These are phyloP conservation scores for Sordariomycetes sp. DNA, from an alignment of 2,329 filamentous ascomycete species.

Conservation along the genomic window DNA sequence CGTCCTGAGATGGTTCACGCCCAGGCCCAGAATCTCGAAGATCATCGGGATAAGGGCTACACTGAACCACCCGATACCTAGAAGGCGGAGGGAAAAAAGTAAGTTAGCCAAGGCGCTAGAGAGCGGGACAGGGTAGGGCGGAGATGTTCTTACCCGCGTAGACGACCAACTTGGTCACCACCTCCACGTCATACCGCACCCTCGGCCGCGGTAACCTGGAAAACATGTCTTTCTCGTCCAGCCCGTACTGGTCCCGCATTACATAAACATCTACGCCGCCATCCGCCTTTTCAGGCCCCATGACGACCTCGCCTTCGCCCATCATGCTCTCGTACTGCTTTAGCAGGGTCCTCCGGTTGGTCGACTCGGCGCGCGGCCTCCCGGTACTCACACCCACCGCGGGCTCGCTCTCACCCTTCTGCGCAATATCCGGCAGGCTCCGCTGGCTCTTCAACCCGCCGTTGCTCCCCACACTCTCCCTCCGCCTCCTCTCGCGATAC, in stretches of 20 bases:
- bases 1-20: constrained; percentile 26
- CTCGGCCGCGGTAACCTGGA: constrained; percentile 73
- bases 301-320: constrained; percentile 49
- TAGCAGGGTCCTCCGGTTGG: constrained; percentile 16
- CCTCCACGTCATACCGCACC: constrained; percentile 95
- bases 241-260: constrained; percentile 35
- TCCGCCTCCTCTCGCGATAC: constrained; percentile 60
- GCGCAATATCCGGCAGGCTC: not conserved
- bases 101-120: constrained; percentile 8
- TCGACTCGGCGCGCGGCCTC: not conserved
- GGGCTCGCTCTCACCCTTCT: not conserved
- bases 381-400: not conserved
- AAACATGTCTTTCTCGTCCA: constrained; percentile 72
- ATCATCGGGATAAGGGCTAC: constrained; percentile 64
- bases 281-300: constrained; percentile 16
- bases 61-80: constrained; percentile 75
- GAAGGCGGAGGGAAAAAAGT: constrained; percentile 6
- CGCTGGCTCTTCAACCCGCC: constrained; percentile 31
- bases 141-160: constrained; percentile 61
- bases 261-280: constrained; percentile 8
- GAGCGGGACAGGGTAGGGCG: not conserved
- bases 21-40: constrained; percentile 51
- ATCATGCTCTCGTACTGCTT: constrained; percentile 64
- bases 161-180: constrained; percentile 91
- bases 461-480: constrained; percentile 44